These are phyloP conservation scores for Neofusicoccum laricinum DNA, from an alignment of 2,329 filamentous ascomycete genomes.

Conservation along the genomic window DNA sequence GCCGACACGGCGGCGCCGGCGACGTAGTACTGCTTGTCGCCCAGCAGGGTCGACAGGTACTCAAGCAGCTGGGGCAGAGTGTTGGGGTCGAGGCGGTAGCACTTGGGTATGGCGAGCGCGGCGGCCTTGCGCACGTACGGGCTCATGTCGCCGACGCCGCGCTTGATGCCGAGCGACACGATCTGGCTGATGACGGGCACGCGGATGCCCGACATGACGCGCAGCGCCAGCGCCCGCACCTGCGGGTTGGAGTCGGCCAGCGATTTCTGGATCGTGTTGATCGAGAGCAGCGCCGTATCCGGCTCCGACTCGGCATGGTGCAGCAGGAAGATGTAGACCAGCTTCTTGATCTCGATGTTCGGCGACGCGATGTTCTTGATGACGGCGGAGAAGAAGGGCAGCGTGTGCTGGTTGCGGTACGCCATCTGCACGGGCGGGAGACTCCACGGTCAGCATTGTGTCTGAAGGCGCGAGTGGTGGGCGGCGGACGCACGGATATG, in stretches of 20 bases:
- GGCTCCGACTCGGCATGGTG: constrained; percentile 96
- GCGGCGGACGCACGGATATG: constrained; percentile 63
- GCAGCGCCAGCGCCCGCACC: constrained; percentile 84
- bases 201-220: constrained; percentile 96
- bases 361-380: constrained; percentile 97
- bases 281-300: constrained; percentile 89
- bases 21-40: constrained; percentile 95
- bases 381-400: constrained; percentile 94
- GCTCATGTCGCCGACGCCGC: constrained; percentile 90
- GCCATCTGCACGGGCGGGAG: constrained; percentile 69
- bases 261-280: constrained; percentile 98
- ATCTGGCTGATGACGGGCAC: constrained; percentile 98
- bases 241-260: constrained; percentile 89
- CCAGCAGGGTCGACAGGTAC: constrained; percentile 73
- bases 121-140: constrained; percentile 90
- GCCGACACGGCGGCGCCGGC: constrained; percentile 87
- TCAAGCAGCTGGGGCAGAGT: constrained; percentile 83
- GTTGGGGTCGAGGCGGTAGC: constrained; percentile 83
- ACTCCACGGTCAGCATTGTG: background rate
- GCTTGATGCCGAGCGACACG: constrained; percentile 91
- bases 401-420: constrained; percentile 83
- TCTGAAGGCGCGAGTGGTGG: constrained; percentile 16
- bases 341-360: constrained; percentile 92
- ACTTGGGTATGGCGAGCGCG: constrained; percentile 91
- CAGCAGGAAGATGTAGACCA: constrained; percentile 97